Evolutionary conservation across 371 early-diverging fungal species (phyloP).

Genomic region (Rhizopus arrhizus): DNA sequence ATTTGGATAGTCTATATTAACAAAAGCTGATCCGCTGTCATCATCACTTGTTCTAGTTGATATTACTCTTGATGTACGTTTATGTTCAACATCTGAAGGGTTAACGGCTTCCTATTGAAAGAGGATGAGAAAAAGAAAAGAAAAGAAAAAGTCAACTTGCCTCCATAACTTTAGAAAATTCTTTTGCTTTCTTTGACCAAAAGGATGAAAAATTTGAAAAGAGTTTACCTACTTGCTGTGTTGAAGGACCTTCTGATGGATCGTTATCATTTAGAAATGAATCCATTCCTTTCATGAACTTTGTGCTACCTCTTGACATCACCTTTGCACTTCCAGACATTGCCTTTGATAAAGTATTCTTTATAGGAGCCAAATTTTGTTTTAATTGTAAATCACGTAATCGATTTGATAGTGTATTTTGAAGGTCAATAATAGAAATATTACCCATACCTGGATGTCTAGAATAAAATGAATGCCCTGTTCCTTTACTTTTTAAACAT

Average conservation of each 20-base stretch:
- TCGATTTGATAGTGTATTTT: slow-evolving; percentile 64
- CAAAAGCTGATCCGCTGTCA: slow-evolving; percentile 1
- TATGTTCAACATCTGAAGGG: background rate
- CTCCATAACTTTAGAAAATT: slow-evolving; percentile 56
- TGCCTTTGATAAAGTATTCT: slow-evolving; percentile 64
- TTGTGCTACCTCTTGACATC: slow-evolving; percentile 53
- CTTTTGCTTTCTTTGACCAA: slow-evolving; percentile 55
- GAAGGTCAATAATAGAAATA: slow-evolving; percentile 62
- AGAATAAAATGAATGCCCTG: background rate
- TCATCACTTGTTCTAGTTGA: slow-evolving; percentile 1
- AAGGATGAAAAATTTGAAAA: slow-evolving; percentile 62
- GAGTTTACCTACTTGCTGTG: slow-evolving; percentile 59
- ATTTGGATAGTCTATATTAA: background rate
- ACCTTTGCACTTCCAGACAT: slow-evolving; percentile 59
- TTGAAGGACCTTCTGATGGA: slow-evolving; percentile 26
- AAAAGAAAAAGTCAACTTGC: slow-evolving; percentile 19
- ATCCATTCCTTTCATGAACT: slow-evolving; percentile 53
- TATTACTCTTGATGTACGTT: background rate
- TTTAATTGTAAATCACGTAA: slow-evolving; percentile 63
- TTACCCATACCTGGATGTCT: slow-evolving; percentile 71
- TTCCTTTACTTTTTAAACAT: background rate
- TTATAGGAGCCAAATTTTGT: slow-evolving; percentile 61
- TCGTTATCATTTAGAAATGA: slow-evolving; percentile 58
- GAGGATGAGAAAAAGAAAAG: background rate
- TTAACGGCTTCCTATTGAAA: background rate